These are phyloP conservation scores for Talaromyces sp. DNA, from an alignment of 2,329 filamentous ascomycete species.

Conservation along the genomic window DNA sequence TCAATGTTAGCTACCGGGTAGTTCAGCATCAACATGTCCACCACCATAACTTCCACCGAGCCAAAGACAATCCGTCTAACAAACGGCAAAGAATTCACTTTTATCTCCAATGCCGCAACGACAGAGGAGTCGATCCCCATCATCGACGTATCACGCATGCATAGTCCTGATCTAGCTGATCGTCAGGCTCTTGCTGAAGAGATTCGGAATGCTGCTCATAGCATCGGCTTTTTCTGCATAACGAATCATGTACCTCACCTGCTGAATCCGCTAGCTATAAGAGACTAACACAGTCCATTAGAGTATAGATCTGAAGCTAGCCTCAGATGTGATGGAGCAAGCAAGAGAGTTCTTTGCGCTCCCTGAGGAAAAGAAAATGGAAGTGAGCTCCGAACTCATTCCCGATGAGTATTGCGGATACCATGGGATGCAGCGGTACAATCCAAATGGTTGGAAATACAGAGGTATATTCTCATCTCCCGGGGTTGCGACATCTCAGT, in stretches of 20 bases:
- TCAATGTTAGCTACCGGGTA: neutral
- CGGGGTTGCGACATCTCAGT: neutral
- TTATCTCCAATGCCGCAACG: neutral
- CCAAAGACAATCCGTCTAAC: constrained; percentile 3
- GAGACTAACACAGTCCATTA: neutral
- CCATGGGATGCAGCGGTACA: constrained; percentile 6
- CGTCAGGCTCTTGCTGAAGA: constrained; percentile 8
- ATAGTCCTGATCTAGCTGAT: neutral
- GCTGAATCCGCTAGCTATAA: neutral
- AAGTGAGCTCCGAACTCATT: constrained; percentile 6
- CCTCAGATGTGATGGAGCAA: constrained; percentile 5
- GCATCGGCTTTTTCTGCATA: constrained; percentile 8
- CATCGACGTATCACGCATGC: constrained; percentile 8
- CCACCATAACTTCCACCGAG: constrained; percentile 1
- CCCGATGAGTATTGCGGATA: constrained; percentile 9
- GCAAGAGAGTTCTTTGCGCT: constrained; percentile 5
- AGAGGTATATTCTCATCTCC: neutral
- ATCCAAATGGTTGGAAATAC: constrained; percentile 9
- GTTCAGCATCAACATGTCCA: neutral
- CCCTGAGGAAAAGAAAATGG: constrained; percentile 7
- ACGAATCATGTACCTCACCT: neutral
- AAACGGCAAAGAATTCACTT: constrained; percentile 5
- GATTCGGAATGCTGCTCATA: constrained; percentile 6
- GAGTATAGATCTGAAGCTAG: constrained; percentile 2
- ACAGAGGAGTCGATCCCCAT: constrained; percentile 3